These are phyloP conservation scores for Ceratocystis diversiconidia DNA, from an alignment of 2,329 filamentous ascomycete species.

Conservation along the genomic window DNA sequence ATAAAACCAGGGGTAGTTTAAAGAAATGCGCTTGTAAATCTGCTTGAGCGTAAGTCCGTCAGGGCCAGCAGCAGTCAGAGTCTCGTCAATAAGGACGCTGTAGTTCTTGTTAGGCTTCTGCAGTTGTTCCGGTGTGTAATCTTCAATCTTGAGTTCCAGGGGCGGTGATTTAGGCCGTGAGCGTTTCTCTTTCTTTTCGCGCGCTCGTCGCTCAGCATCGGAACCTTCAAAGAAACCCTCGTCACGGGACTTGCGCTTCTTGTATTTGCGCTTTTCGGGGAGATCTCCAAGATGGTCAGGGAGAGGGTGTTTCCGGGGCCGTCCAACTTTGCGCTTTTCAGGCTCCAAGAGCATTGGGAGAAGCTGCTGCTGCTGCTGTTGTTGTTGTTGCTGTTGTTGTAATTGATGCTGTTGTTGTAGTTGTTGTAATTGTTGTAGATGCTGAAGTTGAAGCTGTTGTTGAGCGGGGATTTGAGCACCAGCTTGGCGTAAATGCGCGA, in stretches of 20 bases:
- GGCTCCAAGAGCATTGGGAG: slow-evolving; percentile 20
- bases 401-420: slow-evolving; percentile 10
- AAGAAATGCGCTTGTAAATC: slow-evolving; percentile 48
- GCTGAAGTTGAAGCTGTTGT: slow-evolving; percentile 1
- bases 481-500: slow-evolving; percentile 6
- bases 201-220: slow-evolving; percentile 40
- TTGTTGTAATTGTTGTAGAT: slow-evolving; percentile 5
- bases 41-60: slow-evolving; percentile 45
- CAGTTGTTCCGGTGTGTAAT: slow-evolving; percentile 44
- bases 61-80: slow-evolving; percentile 38
- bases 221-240: slow-evolving; percentile 36
- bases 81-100: slow-evolving; percentile 46
- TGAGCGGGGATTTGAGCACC: slow-evolving; percentile 12
- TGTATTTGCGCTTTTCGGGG: slow-evolving; percentile 52
- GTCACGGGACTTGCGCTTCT: slow-evolving; percentile 44
- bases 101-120: slow-evolving; percentile 50
- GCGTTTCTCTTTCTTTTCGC: slow-evolving; percentile 43
- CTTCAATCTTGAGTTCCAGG: slow-evolving; percentile 38
- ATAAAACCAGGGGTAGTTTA: slow-evolving; percentile 44
- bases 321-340: slow-evolving; percentile 50
- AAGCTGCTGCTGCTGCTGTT: slow-evolving; percentile 8
- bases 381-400: neutral
- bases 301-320: slow-evolving; percentile 48
- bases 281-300: slow-evolving; percentile 41
- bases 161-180: slow-evolving; percentile 45